Evolutionary conservation across 306 rosid species (phyloP).

Genomic region (Mimosa bimucronata): DNA sequence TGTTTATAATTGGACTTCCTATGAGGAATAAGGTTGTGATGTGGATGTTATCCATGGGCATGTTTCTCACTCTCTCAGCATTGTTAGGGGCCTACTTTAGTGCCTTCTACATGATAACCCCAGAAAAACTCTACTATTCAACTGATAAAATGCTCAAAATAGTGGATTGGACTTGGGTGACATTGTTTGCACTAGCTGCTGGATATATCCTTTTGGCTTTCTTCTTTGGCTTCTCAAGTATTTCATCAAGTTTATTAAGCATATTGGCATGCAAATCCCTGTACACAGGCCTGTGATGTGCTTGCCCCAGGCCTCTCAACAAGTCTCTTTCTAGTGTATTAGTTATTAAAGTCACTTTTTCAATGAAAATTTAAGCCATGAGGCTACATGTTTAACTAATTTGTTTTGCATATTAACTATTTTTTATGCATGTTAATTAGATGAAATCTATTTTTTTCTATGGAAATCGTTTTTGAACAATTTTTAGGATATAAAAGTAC

Average conservation of each 20-base stretch:
- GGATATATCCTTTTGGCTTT: not conserved
- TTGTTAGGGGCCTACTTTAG: not conserved
- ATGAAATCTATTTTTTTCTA: too few relatives aligned
- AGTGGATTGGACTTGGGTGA: not conserved
- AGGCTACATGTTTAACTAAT: too few relatives aligned
- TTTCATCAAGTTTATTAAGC: not conserved
- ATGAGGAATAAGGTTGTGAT: not conserved
- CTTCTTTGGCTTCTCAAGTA: not conserved
- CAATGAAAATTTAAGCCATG: too few relatives aligned
- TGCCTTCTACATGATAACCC: not conserved
- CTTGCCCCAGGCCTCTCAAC: not conserved
- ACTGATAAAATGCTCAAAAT: not conserved
- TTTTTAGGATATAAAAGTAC: too few relatives aligned
- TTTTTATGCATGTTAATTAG: too few relatives aligned
- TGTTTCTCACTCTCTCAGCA: not conserved
- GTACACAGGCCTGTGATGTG: not conserved
- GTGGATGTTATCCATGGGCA: not conserved
- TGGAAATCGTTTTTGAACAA: too few relatives aligned
- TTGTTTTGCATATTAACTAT: too few relatives aligned
- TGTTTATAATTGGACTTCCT: not conserved
- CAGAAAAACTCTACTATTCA: not conserved
- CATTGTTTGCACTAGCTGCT: not conserved
- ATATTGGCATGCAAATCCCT: not conserved
- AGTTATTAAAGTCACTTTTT: too few relatives aligned
- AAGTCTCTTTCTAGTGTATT: too few relatives aligned